Evolutionary conservation across 2,329 filamentous ascomycete species (phyloP), one percentile per base, ranked within the genome.

Genomic region (Aspergillus udagawae): DNA sequence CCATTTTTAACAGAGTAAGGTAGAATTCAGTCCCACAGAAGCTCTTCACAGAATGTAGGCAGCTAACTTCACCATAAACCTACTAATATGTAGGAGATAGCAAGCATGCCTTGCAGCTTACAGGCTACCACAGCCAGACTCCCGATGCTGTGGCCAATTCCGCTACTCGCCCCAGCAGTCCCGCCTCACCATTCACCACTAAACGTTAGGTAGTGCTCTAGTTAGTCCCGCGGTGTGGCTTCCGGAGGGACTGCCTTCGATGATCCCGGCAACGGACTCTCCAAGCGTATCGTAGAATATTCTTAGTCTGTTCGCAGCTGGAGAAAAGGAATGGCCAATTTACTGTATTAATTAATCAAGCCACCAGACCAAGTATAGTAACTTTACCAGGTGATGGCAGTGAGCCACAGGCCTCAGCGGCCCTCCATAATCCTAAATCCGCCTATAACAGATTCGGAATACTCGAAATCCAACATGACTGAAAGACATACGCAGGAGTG

Each of bases 241-340:
- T 44, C 53, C 41, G 54, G 58, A 50, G 52, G 53, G 49, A 47
- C 49, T 54, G 14, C 27, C 49, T 44, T 53, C 55, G 59, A 49
- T 51, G 60, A 61, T 63, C 59, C 60, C 54, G 53, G 52, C 53
- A 32, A 54, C 56, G 56, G 55, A 58, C 32, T 41, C 41, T 41
- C 51, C 50, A 62, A 56, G 53, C 49, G 58, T 41, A 8, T 45
- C 54, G 29, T 63, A 54, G 61, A 63, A 63, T 54, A 61, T 63
- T 61, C 61, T 63, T 63, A 63, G 61, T 58, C 55, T 50, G 41
- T 61, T 63, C 51, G 29, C 29, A 41, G 41, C 41, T 44, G 41
- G 41, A 35, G 32, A 17, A 35, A 35, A 35, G 32, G 14, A 6
- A 17, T 1, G 14, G 14, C 32, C 32, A 38, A 38, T 17, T 17